A percentile compares a stretch with the other conserved stretches of the same genome.
Evolutionary conservation across 108 stramenopile species (phyloP).

Genomic region (Seminavis robusta): DNA sequence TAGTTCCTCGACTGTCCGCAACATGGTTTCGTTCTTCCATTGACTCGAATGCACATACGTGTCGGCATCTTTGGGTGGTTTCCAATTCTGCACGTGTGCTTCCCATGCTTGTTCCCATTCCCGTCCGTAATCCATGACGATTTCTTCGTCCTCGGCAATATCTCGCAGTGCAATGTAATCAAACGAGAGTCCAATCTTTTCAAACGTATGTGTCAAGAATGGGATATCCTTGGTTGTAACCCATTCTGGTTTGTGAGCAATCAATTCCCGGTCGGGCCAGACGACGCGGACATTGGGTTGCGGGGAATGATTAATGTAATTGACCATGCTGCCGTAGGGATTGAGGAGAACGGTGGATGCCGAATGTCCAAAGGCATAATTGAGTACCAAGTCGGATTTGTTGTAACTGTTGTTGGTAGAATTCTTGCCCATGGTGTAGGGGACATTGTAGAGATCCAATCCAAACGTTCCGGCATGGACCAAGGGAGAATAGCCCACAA

Average conservation of each 20-base stretch:
- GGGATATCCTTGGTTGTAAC: constrained; percentile 45
- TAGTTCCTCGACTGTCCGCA: constrained; percentile 29
- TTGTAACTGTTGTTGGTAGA: constrained; percentile 4
- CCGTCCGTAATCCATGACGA: constrained; percentile 32
- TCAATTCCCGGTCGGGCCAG: constrained; percentile 58
- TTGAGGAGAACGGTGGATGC: constrained; percentile 67
- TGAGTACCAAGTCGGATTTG: constrained; percentile 56
- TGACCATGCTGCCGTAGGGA: constrained; percentile 73
- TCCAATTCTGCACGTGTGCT: constrained; percentile 28
- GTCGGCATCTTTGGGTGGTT: constrained; percentile 27
- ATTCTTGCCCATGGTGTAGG: too few relatives aligned
- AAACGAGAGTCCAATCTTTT: constrained; percentile 49
- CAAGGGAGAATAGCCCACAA: constrained; percentile 79
- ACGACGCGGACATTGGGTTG: constrained; percentile 59
- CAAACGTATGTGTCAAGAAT: constrained; percentile 23
- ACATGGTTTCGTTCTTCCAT: constrained; percentile 19
- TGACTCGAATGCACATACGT: constrained; percentile 48
- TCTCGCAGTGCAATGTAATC: constrained; percentile 57
- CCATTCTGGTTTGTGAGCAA: constrained; percentile 77
- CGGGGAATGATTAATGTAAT: constrained; percentile 78
- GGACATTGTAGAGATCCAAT: constrained; percentile 13
- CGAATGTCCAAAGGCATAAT: constrained; percentile 75
- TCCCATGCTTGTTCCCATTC: constrained; percentile 46
- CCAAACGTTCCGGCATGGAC: constrained; percentile 36
- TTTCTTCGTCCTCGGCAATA: constrained; percentile 53